Evolutionary conservation across 2,329 filamentous ascomycete genomes (phyloP).

Genomic region (Bipolaris gigantea): DNA sequence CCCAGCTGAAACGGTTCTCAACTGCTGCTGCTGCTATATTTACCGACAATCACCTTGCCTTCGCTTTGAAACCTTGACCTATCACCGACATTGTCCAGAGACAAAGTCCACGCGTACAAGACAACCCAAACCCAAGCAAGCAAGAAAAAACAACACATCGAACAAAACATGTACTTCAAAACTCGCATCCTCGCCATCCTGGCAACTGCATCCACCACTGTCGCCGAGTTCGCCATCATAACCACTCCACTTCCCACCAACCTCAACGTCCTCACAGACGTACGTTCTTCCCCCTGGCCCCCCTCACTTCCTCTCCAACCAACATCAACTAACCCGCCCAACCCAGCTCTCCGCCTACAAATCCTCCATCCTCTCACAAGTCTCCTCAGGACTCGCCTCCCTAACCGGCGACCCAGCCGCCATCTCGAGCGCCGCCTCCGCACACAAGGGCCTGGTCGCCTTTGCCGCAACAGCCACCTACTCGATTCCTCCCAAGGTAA

Average conservation of each 20-base stretch:
- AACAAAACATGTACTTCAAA: slow-evolving; percentile 22
- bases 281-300: slow-evolving; percentile 12
- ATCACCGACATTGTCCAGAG: too few species aligned
- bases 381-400: slow-evolving; percentile 16
- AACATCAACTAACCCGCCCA: neutral
- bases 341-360: slow-evolving; percentile 18
- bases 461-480: slow-evolving; percentile 27
- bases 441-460: slow-evolving; percentile 21
- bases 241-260: slow-evolving; percentile 20
- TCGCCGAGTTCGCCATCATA: slow-evolving; percentile 28
- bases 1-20: too few species aligned
- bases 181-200: slow-evolving; percentile 19
- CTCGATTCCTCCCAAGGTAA: slow-evolving; percentile 22
- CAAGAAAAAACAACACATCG: neutral
- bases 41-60: too few species aligned
- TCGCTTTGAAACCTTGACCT: too few species aligned
- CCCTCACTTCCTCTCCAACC: neutral
- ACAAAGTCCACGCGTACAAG: neutral
- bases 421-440: slow-evolving; percentile 13
- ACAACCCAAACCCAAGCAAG: neutral
- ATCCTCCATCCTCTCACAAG: slow-evolving; percentile 16
- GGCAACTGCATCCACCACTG: slow-evolving; percentile 21
- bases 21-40: too few species aligned
- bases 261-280: slow-evolving; percentile 20
- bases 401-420: slow-evolving; percentile 18